Conservation (phyloP, 1,284 basidiomycete genomes). For the Fistulina hepatica region DNA sequence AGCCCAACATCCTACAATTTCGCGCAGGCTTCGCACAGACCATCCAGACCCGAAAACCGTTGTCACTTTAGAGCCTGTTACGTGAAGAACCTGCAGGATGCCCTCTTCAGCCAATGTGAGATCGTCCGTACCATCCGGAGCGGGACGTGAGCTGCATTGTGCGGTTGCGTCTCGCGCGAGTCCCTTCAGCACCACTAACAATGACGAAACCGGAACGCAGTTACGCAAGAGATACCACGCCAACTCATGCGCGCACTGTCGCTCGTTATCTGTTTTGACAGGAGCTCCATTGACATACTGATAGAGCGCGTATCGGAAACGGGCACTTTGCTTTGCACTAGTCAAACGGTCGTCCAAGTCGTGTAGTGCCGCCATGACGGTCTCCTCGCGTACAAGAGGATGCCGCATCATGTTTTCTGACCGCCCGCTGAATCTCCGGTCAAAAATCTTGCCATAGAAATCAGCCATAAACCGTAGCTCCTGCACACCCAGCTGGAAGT, state of each 20-base stretch:
- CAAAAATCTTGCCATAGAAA: slow-evolving; percentile 65
- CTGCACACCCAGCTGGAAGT: slow-evolving; percentile 55
- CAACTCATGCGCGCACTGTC: slow-evolving; percentile 19
- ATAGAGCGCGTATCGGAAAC: slow-evolving; percentile 36
- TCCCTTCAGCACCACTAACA: slow-evolving; percentile 45
- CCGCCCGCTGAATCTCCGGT: slow-evolving; percentile 56
- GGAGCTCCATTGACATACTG: slow-evolving; percentile 42
- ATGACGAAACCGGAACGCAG: slow-evolving; percentile 52
- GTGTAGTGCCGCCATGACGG: slow-evolving; percentile 51
- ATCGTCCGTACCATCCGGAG: slow-evolving; percentile 44
- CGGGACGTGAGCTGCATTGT: slow-evolving; percentile 36
- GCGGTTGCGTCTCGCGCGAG: slow-evolving; percentile 49
- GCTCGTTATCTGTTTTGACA: slow-evolving; percentile 16
- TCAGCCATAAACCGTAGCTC: slow-evolving; percentile 61
- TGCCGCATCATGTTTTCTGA: slow-evolving; percentile 51
- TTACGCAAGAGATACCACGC: slow-evolving; percentile 58
- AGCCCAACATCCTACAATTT: slow-evolving; percentile 48
- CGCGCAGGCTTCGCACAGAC: slow-evolving; percentile 52
- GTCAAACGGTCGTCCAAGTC: slow-evolving; percentile 49
- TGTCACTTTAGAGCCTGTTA: slow-evolving; percentile 56
- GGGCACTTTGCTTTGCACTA: slow-evolving; percentile 28
- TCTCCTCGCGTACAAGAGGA: slow-evolving; percentile 57
- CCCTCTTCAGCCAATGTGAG: slow-evolving; percentile 39
- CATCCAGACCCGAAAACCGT: slow-evolving; percentile 56
- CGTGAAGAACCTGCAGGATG: slow-evolving; percentile 57